Evolutionary conservation across 192 early-diverging fungal genomes (phyloP), one percentile per base, ranked within the genome.

Genomic region (Backusella psychrophila): DNA sequence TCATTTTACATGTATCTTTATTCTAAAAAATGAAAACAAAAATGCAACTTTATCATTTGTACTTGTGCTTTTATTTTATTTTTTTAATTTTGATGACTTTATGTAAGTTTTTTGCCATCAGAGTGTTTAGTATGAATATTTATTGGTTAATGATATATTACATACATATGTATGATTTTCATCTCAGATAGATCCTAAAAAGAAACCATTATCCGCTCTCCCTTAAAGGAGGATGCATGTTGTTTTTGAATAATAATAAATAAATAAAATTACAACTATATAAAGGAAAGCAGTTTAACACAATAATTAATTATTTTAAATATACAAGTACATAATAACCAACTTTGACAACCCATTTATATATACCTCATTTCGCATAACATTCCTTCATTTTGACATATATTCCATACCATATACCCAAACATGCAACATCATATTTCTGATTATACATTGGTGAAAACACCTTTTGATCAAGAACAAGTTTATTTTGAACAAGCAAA

Each of bases 151-250:
- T 56, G 1, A 23, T 56, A 56, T 21, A 56, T 21, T 44, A 56
- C 53, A 56, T 56, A 56, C 21, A 56, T 6, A 21, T 53, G 17
- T 1, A 21, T 56, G 6, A 21, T 56, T 56, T 56, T 56, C 53
- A 56, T 56, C 53, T 56, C 53, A 56, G 53, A 21, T 11, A 56
- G 53, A 56, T 56, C 53, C 53, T n/a, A 56, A 56, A 56, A 56
- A 56, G 53, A 56, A 56, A 56, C 8, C n/a, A 56, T 9, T 8
- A 2, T n/a, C 53, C 53, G 53, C 53, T 56, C 53, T 23, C 53
- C 21, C 53, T 21, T 23, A 11, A 56, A 2, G 53, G 53, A 53
- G 53, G n/a, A 56, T 56, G 21, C 53, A 44, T 44, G 38, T 44
- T 14, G 42, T 44, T 44, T 17, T 56, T n/a, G 8, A n/a, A 56